Conservation (phyloP, 208 protist species). For the Leishmania mexicana region DNA sequence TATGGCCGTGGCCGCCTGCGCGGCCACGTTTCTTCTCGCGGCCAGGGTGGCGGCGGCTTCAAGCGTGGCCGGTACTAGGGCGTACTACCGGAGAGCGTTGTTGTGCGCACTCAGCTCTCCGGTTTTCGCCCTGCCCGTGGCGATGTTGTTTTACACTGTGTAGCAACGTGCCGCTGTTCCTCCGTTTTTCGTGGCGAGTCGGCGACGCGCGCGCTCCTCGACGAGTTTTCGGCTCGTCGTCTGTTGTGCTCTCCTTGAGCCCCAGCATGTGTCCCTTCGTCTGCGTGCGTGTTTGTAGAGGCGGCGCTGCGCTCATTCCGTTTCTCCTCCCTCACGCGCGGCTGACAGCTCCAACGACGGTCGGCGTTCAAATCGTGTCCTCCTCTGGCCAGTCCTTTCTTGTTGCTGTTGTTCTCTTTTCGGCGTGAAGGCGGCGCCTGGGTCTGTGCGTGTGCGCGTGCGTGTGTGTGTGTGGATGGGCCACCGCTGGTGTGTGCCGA, state of each 20-base stretch:
- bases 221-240: neutral
- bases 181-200: neutral
- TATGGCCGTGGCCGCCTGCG: slow-evolving; percentile 32
- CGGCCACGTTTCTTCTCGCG: slow-evolving; percentile 6
- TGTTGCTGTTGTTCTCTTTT: neutral
- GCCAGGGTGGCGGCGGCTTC: slow-evolving; percentile 15
- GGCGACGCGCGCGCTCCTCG: neutral
- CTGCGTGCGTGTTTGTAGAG: neutral
- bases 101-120: neutral
- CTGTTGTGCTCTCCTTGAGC: neutral
- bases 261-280: neutral
- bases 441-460: neutral
- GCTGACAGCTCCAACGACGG: neutral
- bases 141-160: neutral
- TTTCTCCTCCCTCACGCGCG: neutral
- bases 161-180: neutral
- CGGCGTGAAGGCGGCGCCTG: slow-evolving; percentile 1
- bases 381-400: neutral
- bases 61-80: slow-evolving; percentile 35
- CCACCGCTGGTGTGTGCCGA: neutral
- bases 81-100: neutral
- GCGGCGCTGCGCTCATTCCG: neutral
- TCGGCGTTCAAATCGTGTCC: neutral
- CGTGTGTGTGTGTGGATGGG: neutral
- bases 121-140: neutral